A percentile compares a stretch with the other conserved stretches of the same genome.
These are phyloP conservation scores for Trypanosoma cruzi DNA, from an alignment of 208 protist species.

Conservation along the genomic window DNA sequence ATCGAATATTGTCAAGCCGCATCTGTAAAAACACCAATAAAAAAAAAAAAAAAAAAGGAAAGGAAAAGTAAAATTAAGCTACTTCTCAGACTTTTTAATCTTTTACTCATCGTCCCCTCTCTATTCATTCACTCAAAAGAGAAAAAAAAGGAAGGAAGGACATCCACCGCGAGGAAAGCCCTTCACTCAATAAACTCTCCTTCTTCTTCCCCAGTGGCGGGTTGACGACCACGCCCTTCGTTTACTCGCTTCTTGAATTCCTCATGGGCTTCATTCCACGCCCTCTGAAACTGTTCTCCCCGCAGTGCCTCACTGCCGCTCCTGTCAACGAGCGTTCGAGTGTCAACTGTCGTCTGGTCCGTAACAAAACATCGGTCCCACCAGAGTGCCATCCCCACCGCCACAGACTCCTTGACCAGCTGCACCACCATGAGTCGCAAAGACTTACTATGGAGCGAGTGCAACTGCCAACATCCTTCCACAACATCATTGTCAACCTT, in stretches of 20 bases:
- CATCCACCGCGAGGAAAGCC: not conserved
- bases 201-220: conserved; percentile 15
- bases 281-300: conserved; percentile 49
- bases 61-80: too few species aligned
- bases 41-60: conserved; percentile 8
- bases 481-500: conserved; percentile 61
- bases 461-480: conserved; percentile 79
- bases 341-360: conserved; percentile 64
- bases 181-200: not conserved
- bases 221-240: conserved; percentile 21
- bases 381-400: conserved; percentile 62
- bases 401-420: conserved; percentile 70
- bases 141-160: not conserved
- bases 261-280: conserved; percentile 71
- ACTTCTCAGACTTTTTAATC: too few species aligned
- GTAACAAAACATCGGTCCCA: conserved; percentile 75
- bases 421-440: conserved; percentile 68
- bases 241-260: conserved; percentile 57
- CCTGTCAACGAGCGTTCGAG: conserved; percentile 43
- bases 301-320: conserved; percentile 20
- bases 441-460: conserved; percentile 36
- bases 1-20: too few species aligned
- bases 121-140: not conserved
- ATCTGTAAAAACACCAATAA: too few species aligned
- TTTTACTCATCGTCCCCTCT: too few species aligned